Evolutionary conservation across 768 basidiomycete species (phyloP).

Genomic region (Cystobasidium tubakii): DNA sequence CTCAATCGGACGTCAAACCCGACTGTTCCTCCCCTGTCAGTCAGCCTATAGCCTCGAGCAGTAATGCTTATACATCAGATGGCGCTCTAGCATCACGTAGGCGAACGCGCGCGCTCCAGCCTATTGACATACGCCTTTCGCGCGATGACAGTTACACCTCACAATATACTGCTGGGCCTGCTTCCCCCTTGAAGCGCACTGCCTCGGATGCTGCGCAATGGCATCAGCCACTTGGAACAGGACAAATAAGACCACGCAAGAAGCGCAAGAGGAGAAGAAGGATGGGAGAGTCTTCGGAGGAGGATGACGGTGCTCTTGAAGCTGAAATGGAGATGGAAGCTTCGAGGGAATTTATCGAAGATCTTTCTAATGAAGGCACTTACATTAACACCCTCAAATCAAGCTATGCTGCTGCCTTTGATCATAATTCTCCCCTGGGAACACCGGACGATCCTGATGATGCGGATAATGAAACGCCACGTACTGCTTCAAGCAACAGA

Average conservation of each 20-base stretch:
- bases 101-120: neutral
- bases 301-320: constrained; percentile 13
- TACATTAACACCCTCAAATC: neutral
- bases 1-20: neutral
- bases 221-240: neutral
- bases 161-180: neutral
- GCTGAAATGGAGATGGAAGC: constrained; percentile 10
- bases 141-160: constrained; percentile 2
- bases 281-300: neutral
- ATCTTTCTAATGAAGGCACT: neutral
- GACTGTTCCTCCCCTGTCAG: neutral
- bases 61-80: neutral
- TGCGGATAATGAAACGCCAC: neutral
- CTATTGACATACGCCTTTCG: neutral
- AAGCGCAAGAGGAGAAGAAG: neutral
- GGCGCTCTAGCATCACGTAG: neutral
- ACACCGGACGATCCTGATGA: constrained; percentile 15
- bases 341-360: constrained; percentile 20
- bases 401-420: neutral
- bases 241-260: constrained; percentile 11
- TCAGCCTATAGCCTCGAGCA: neutral
- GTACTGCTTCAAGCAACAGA: neutral
- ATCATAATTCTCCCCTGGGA: neutral
- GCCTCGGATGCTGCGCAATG: neutral
- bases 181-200: neutral